Conservation (phyloP, 306 rosid genomes). For the Fragaria iinumae region DNA sequence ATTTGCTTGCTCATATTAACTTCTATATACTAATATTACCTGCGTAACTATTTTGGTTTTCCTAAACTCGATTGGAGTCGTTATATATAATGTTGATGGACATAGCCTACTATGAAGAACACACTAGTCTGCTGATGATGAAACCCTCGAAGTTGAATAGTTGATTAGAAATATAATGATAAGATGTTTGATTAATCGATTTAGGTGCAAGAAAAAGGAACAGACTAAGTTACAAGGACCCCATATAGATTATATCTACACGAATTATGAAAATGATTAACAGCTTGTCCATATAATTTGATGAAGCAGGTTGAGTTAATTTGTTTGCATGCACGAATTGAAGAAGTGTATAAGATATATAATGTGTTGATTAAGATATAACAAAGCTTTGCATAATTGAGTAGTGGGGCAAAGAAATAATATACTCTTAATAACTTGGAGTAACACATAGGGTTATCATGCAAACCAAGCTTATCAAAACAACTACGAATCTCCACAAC, state of each 20-base stretch:
- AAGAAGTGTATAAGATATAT: constrained; percentile 23
- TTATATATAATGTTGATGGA: background rate
- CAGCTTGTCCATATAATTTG: constrained; percentile 17
- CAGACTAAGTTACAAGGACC: background rate
- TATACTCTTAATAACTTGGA: constrained; percentile 32
- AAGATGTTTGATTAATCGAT: background rate
- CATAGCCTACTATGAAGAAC: background rate
- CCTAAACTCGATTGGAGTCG: background rate
- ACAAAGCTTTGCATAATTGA: constrained; percentile 39
- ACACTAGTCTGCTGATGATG: background rate
- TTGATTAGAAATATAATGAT: background rate
- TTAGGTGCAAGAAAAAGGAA: background rate
- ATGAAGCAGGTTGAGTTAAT: constrained; percentile 31
- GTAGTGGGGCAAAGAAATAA: constrained; percentile 31
- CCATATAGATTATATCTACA: background rate
- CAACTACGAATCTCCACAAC: constrained; percentile 36
- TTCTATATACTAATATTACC: background rate
- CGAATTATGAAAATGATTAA: background rate
- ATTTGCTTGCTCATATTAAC: background rate
- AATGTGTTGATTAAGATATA: constrained; percentile 12
- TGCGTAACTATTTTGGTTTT: background rate
- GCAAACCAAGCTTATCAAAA: constrained; percentile 30
- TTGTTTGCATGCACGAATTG: constrained; percentile 28
- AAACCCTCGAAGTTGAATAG: background rate
- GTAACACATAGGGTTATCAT: constrained; percentile 41